Percentiles rank a stretch among this genome's conserved stretches.
These are phyloP conservation scores for Stachybotrys chartarum DNA, from an alignment of 2,329 filamentous ascomycete species.

Conservation along the genomic window DNA sequence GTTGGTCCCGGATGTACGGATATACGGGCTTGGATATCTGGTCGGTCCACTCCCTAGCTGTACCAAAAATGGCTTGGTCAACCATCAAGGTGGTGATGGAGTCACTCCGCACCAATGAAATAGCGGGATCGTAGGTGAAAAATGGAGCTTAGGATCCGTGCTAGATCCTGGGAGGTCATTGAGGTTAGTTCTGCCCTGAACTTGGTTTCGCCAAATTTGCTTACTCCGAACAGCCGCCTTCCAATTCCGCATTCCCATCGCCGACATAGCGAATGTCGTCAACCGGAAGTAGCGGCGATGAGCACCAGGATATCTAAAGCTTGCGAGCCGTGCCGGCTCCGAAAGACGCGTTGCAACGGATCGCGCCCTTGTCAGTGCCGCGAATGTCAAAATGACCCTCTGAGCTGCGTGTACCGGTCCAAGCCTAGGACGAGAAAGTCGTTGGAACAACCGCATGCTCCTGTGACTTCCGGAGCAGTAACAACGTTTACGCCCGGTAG, in stretches of 20 bases:
- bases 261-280: neutral
- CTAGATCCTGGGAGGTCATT: no score
- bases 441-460: conserved; percentile 11
- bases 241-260: neutral
- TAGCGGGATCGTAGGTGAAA: no score
- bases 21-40: neutral
- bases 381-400: conserved; percentile 14
- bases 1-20: neutral
- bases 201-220: neutral
- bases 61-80: no score
- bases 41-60: no score
- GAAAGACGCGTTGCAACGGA: conserved; percentile 25
- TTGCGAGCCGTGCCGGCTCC: conserved; percentile 23
- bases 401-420: conserved; percentile 20
- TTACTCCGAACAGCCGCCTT: neutral
- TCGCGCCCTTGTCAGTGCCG: conserved; percentile 18
- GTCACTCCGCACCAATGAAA: no score
- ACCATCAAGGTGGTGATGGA: no score
- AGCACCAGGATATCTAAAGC: conserved; percentile 19
- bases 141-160: no score
- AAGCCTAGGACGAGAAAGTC: conserved; percentile 21
- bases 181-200: no score
- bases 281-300: neutral
- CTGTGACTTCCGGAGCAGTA: conserved; percentile 13
- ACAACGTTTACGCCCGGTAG: conserved; percentile 9